Conservation (phyloP, 441 rosid species). For the Erodium texanum region DNA sequence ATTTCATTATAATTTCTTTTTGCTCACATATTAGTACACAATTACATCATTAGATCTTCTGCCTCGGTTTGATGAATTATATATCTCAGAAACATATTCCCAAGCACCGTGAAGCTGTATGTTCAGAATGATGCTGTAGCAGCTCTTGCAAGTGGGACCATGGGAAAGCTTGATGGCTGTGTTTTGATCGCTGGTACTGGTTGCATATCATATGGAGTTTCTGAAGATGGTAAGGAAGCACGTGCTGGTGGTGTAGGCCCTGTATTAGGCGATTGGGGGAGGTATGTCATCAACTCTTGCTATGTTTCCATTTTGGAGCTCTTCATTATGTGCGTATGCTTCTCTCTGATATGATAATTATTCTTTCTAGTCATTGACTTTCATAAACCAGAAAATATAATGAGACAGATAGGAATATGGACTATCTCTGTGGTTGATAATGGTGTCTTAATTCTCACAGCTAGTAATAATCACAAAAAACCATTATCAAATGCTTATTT, state of each 20-base stretch:
- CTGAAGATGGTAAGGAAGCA: conserved; percentile 82
- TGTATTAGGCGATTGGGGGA: conserved; percentile 92
- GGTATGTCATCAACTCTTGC: conserved; percentile 30
- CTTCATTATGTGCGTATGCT: neutral
- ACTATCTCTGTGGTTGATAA: neutral
- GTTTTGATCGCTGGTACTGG: conserved; percentile 97
- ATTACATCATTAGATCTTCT: neutral
- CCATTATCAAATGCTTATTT: neutral
- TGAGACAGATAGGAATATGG: neutral
- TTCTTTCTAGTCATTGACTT: conserved; percentile 1
- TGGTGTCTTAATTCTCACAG: neutral
- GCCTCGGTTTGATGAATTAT: neutral
- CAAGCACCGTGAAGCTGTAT: conserved; percentile 59
- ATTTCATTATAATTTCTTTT: neutral
- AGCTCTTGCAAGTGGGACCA: conserved; percentile 88
- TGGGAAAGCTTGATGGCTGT: conserved; percentile 98
- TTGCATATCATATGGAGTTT: conserved; percentile 84
- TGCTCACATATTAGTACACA: neutral
- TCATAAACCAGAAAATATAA: neutral
- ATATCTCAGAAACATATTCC: conserved; percentile 60
- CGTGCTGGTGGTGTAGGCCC: conserved; percentile 97
- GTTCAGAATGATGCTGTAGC: conserved; percentile 94
- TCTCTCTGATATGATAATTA: neutral
- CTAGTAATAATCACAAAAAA: neutral
- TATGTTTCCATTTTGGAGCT: conserved; percentile 6